phyloP scores from a whole-genome alignment of 2,329 filamentous ascomycete genomes.

The Penicillium sp. region DNA sequence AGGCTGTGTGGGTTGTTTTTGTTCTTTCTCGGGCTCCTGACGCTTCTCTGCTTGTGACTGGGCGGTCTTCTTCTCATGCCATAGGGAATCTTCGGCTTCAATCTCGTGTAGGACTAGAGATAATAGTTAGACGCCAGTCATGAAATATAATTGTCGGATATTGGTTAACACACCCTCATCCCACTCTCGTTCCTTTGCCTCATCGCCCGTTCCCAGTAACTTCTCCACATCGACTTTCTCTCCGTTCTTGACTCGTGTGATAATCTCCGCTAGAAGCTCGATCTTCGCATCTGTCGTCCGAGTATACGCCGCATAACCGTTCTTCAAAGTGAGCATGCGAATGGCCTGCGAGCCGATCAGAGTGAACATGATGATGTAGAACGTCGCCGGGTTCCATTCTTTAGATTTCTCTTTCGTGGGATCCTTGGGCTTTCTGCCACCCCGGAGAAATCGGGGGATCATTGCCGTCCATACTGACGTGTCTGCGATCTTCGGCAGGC shows the following conservation, averaged over 20 bases:
- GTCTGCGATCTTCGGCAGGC: conserved; percentile 49
- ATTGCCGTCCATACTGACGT: conserved; percentile 67
- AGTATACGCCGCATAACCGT: conserved; percentile 68
- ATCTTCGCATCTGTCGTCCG: conserved; percentile 79
- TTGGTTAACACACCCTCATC: conserved; percentile 63
- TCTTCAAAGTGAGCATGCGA: conserved; percentile 78
- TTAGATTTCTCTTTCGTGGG: conserved; percentile 49
- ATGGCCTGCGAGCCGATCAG: conserved; percentile 95
- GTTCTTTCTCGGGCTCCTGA: conserved; percentile 6
- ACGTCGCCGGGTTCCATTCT: conserved; percentile 77
- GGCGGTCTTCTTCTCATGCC: conserved; percentile 30
- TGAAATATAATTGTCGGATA: not conserved
- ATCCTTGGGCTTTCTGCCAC: conserved; percentile 29
- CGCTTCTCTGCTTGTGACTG: conserved; percentile 8
- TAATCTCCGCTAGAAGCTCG: conserved; percentile 65
- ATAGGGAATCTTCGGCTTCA: conserved; percentile 39
- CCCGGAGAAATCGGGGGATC: conserved; percentile 58
- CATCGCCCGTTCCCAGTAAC: conserved; percentile 73
- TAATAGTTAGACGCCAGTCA: conserved; percentile 7
- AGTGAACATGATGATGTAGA: conserved; percentile 76
- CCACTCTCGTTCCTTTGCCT: conserved; percentile 77
- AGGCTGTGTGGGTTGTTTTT: conserved; percentile 8
- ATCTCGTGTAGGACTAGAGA: conserved; percentile 40
- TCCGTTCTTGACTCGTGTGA: conserved; percentile 46
- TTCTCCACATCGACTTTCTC: conserved; percentile 79